phyloP scores from a whole-genome alignment of 2,329 filamentous ascomycete species.

The Cyphellophora europaea region DNA sequence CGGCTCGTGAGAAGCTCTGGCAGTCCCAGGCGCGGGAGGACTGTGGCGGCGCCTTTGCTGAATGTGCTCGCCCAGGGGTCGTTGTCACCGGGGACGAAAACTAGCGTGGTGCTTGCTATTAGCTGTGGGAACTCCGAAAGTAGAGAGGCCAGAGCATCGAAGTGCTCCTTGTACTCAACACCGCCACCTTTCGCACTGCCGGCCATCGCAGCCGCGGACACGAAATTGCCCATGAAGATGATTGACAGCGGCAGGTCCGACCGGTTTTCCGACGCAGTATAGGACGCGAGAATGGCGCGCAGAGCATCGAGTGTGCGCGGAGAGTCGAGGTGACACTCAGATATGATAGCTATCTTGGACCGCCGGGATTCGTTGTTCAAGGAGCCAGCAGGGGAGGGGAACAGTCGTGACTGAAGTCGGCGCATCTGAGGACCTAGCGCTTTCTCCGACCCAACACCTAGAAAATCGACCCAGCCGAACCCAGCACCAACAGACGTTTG shows the following conservation, averaged over 20 bases:
- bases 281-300: constrained; percentile 65
- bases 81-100: constrained; percentile 93
- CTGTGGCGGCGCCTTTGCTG: constrained; percentile 36
- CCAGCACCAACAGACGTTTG: constrained; percentile 51
- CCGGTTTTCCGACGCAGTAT: constrained; percentile 47
- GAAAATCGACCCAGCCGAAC: constrained; percentile 95
- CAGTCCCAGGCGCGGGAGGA: constrained; percentile 44
- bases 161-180: constrained; percentile 95
- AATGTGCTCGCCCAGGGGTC: constrained; percentile 94
- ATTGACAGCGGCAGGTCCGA: constrained; percentile 57
- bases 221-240: constrained; percentile 78
- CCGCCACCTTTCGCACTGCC: constrained; percentile 60
- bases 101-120: constrained; percentile 69
- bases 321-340: constrained; percentile 78
- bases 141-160: constrained; percentile 74
- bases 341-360: constrained; percentile 61
- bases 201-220: constrained; percentile 46
- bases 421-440: constrained; percentile 77
- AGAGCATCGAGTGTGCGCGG: constrained; percentile 74
- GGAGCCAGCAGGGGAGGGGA: constrained; percentile 14
- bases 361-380: too few relatives aligned
- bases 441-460: constrained; percentile 82
- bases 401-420: constrained; percentile 61
- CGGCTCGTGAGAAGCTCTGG: constrained; percentile 87
- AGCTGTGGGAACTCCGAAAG: constrained; percentile 76